A percentile compares a stretch with the other conserved stretches of the same genome.
These are phyloP conservation scores for Taxawa tesnikishii DNA, from an alignment of 2,329 filamentous ascomycete species.

Conservation along the genomic window DNA sequence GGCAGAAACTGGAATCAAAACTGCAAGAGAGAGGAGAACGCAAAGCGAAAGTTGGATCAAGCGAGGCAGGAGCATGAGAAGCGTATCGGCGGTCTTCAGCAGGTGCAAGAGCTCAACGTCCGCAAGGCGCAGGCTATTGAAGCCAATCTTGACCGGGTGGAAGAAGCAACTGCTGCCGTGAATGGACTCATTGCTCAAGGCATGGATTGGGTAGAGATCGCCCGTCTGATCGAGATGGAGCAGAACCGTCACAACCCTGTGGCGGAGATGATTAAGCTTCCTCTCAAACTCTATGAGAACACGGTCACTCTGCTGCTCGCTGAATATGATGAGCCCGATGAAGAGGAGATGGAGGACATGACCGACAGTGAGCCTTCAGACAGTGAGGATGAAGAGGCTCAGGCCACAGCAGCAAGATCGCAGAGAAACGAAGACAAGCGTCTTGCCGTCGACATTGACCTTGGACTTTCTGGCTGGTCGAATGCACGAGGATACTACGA, in stretches of 20 bases:
- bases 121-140: conserved; percentile 85
- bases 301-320: conserved; percentile 68
- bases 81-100: conserved; percentile 71
- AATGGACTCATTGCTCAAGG: conserved; percentile 85
- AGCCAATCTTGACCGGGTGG: conserved; percentile 78
- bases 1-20: conserved; percentile 77
- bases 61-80: conserved; percentile 74
- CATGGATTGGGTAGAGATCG: conserved; percentile 96
- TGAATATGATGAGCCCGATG: conserved; percentile 54
- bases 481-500: conserved; percentile 91
- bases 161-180: conserved; percentile 85
- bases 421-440: conserved; percentile 25
- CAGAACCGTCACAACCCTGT: conserved; percentile 72
- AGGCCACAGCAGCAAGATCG: conserved; percentile 9
- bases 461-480: conserved; percentile 69
- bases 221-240: conserved; percentile 75
- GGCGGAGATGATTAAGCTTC: conserved; percentile 73
- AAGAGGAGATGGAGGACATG: conserved; percentile 45
- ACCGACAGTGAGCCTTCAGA: conserved; percentile 55
- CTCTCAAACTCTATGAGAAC: conserved; percentile 83
- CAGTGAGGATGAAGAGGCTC: conserved; percentile 38
- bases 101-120: conserved; percentile 69
- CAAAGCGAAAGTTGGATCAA: conserved; percentile 75
- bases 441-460: conserved; percentile 72
- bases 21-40: conserved; percentile 69